Base-by-base conservation (phyloP, 306 rosid species). In the Inga laurina region DNA sequence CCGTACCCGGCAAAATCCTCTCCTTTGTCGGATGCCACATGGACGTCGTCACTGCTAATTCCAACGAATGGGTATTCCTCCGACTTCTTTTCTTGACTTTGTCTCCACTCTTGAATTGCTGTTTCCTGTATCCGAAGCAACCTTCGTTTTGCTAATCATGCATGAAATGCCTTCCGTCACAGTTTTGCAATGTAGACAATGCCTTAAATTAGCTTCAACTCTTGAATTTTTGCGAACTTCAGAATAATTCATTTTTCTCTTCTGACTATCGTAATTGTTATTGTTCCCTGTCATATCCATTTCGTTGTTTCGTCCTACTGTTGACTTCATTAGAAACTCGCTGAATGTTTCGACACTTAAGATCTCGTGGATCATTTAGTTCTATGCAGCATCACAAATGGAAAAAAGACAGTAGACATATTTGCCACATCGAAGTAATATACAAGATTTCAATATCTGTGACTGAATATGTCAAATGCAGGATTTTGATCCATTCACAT, bases 41-140 rank as follows among this genome's bases (percentile, higher is more conserved):
- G 99, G 99, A 94, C 80, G 98, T 96, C 8, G 99, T 96, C 82
- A 94, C 99, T 48, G 99, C 98, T 44, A 84, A 91, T 76, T 97
- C 97, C 71, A 81, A 89, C 13, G 92, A 93, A 69, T 96, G 99
- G 99, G 99, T 96, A 66, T 66, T 8, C 48, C 13, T 9, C 44
- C 14, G 2, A 11, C 52, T 39, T 80, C 13, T 34, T 16, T 35
- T 35, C 11, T 79, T 68, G 16, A n/a, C 64, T 79, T 14, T 57
- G 22, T 64, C 2, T 48, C 81, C n/a, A 69, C 45, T 27, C 13
- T 72, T 62, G 34, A 34, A 27, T 72, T 59, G 72, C 0, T 7
- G 74, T 56, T 57, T 46, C 16, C 37, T 16, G 8, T 59, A 30
- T 64, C 70, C 32, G 41, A 64, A 30, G 34, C 62, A 84, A 49